Conservation (phyloP, 306 rosid genomes). For the Luffa acutangula region DNA sequence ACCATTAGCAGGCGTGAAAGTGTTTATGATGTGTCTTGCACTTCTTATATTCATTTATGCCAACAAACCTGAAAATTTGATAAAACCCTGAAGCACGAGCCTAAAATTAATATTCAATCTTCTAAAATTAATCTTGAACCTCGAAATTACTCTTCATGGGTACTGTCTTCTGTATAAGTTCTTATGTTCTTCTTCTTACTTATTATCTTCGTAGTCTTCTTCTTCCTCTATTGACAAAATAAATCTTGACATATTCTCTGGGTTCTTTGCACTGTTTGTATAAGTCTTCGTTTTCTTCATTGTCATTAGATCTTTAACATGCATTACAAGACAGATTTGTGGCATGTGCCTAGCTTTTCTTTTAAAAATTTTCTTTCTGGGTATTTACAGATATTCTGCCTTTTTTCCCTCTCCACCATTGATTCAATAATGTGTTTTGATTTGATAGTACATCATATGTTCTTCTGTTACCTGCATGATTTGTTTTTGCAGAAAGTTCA, state of each 20-base stretch:
- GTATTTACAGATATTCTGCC: background rate
- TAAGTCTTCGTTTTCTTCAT: background rate
- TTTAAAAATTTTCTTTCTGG: background rate
- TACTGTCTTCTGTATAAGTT: background rate
- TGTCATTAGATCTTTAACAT: background rate
- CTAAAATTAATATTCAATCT: background rate
- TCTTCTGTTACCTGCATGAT: conserved; percentile 12
- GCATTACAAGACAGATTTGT: background rate
- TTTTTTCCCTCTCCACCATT: background rate
- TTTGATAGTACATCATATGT: background rate
- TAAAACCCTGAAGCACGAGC: background rate
- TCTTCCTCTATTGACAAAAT: background rate
- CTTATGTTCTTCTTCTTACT: background rate
- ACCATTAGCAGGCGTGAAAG: background rate
- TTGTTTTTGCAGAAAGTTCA: conserved; percentile 39
- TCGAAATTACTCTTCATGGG: background rate
- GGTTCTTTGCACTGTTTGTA: background rate
- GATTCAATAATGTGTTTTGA: background rate
- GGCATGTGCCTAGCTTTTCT: background rate
- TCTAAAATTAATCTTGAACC: background rate
- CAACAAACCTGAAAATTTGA: background rate
- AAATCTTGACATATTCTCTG: background rate
- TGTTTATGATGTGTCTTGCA: background rate
- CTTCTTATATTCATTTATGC: background rate
- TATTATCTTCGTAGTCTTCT: background rate